Evolutionary conservation across 2,329 filamentous ascomycete species (phyloP).

Genomic region (Cercospora sesami): DNA sequence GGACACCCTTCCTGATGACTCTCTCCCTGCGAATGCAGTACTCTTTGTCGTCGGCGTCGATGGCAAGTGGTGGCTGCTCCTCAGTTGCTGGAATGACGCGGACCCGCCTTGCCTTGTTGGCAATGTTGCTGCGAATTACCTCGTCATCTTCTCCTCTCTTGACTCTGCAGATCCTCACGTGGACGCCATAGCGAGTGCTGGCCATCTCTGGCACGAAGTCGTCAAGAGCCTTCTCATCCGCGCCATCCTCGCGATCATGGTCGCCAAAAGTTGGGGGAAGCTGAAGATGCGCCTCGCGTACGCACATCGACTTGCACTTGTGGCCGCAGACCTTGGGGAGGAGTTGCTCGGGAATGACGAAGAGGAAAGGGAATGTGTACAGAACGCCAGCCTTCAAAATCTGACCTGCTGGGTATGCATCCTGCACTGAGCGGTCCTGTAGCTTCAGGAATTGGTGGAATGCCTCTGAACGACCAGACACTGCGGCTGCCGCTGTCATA

Average conservation of each 20-base stretch:
- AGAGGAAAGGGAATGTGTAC: conserved; percentile 64
- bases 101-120: conserved; percentile 55
- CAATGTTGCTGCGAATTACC: conserved; percentile 46
- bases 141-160: conserved; percentile 46
- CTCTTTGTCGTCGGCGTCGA: conserved; percentile 48
- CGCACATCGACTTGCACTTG: conserved; percentile 50
- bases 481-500: conserved; percentile 52
- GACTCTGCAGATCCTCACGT: conserved; percentile 40
- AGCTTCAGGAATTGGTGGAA: conserved; percentile 63
- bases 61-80: conserved; percentile 61
- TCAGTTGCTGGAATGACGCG: conserved; percentile 60
- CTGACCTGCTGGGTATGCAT: conserved; percentile 56
- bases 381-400: conserved; percentile 55
- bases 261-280: conserved; percentile 58
- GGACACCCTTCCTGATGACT: conserved; percentile 59
- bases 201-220: conserved; percentile 65
- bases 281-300: conserved; percentile 57
- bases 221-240: conserved; percentile 55
- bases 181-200: conserved; percentile 59
- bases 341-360: conserved; percentile 61
- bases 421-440: conserved; percentile 44
- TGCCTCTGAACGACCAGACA: conserved; percentile 57
- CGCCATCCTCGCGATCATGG: conserved; percentile 34
- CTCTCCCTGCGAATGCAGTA: conserved; percentile 61
- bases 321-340: conserved; percentile 62